phyloP scores from a whole-genome alignment of 345 rosid species.

The Streptanthus diversifolius region DNA sequence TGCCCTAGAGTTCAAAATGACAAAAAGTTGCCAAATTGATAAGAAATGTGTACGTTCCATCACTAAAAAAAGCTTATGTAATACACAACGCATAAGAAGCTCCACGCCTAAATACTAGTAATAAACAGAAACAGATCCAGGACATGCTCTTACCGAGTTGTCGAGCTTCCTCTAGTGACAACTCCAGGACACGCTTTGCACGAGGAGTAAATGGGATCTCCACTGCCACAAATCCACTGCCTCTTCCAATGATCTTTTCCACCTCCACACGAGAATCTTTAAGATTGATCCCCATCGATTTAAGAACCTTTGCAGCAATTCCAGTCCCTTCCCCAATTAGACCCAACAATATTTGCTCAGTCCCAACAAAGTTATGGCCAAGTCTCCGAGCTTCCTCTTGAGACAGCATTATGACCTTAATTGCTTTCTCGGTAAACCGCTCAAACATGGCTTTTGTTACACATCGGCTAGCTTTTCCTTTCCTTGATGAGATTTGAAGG shows the following conservation, averaged over 20 bases:
- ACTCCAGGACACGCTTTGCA: slow-evolving; percentile 92
- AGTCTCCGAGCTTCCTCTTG: slow-evolving; percentile 96
- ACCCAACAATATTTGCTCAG: slow-evolving; percentile 87
- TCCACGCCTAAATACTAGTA: neutral
- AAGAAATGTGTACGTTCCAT: neutral
- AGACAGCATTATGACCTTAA: slow-evolving; percentile 93
- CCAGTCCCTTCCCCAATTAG: slow-evolving; percentile 96
- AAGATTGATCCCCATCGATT: slow-evolving; percentile 95
- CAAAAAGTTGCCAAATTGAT: neutral
- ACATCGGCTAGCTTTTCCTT: slow-evolving; percentile 46
- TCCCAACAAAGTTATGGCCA: slow-evolving; percentile 97
- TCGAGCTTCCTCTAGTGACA: slow-evolving; percentile 92
- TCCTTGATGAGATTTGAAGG: slow-evolving; percentile 36
- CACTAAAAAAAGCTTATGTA: neutral
- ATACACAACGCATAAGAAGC: neutral
- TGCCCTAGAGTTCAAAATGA: slow-evolving; percentile 57
- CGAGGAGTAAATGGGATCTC: slow-evolving; percentile 98
- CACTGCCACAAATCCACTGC: slow-evolving; percentile 93
- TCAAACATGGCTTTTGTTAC: slow-evolving; percentile 82
- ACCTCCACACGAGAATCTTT: slow-evolving; percentile 94
- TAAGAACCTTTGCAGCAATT: slow-evolving; percentile 92
- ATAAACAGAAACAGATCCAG: neutral
- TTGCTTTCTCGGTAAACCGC: slow-evolving; percentile 91
- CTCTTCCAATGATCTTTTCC: slow-evolving; percentile 96
- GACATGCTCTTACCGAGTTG: slow-evolving; percentile 86